Conservation (phyloP, 2,329 filamentous ascomycete species). For the Colletotrichum euphorbiae region DNA sequence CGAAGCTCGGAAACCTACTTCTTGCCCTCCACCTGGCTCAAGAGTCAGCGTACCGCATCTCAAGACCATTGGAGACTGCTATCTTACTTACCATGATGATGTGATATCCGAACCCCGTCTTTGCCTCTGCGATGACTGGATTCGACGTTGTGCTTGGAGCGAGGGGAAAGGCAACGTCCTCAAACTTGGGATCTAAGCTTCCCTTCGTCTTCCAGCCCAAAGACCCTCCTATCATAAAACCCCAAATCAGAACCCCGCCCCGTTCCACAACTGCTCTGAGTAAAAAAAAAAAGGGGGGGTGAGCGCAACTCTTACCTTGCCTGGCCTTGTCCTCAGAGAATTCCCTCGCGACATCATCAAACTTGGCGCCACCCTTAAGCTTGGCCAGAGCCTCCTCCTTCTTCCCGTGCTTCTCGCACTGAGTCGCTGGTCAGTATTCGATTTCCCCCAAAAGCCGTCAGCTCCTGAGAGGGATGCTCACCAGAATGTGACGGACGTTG, state of each 20-base stretch:
- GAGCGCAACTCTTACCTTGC: constrained; percentile 57
- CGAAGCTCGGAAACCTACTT: constrained; percentile 46
- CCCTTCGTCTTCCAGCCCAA: constrained; percentile 81
- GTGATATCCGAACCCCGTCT: constrained; percentile 82
- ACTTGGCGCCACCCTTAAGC: constrained; percentile 74
- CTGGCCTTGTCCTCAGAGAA: constrained; percentile 83
- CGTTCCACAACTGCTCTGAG: background rate
- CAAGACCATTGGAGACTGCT: background rate
- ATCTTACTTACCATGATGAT: constrained; percentile 74
- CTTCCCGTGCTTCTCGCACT: constrained; percentile 81
- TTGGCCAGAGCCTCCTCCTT: constrained; percentile 81
- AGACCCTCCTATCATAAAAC: constrained; percentile 66
- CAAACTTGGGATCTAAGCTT: constrained; percentile 75
- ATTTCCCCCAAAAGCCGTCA: background rate
- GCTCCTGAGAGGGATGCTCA: constrained; percentile 43
- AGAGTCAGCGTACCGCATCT: constrained; percentile 10
- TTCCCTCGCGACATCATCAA: constrained; percentile 78
- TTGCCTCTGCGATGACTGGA: constrained; percentile 76
- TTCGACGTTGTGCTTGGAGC: constrained; percentile 72
- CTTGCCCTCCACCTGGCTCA: constrained; percentile 53
- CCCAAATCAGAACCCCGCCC: background rate
- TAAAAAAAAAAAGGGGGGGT: background rate
- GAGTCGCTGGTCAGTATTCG: background rate
- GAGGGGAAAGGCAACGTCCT: constrained; percentile 77
- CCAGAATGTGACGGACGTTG: constrained; percentile 80